Base-by-base conservation (phyloP, 129 eudicot species). In the Chrysanthemum seticuspe region DNA sequence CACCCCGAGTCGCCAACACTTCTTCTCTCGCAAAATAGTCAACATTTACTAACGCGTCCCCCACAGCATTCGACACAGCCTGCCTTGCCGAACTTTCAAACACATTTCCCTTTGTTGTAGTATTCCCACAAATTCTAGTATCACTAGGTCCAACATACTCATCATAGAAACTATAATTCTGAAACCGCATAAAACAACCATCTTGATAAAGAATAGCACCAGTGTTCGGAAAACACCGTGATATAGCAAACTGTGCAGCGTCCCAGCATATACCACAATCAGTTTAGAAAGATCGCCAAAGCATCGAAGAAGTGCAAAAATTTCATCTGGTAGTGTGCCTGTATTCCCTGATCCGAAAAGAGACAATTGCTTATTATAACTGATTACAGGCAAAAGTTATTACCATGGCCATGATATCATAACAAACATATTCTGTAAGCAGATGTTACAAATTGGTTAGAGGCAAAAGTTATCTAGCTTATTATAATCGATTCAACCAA, bases 221-320 rank as follows among this genome's bases (percentile, higher is more conserved):
- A 18, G 74, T 84, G 50, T 36, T 16, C n/a, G 96, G 97, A 51
- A 75, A 88, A 67, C 96, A 91, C 56, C 80, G 84, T n/a, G 97
- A 91, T 27, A 86, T 78, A 47, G 70, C 55, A 44, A 84, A 86
- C 15, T 91, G 89, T 6, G 97, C 93, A 13, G 85, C 75, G 12
- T 90, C 90, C 62, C 82, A 86, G 83, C 96, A 91, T 53, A 86
- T 36, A 27, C 84, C 85, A 67, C 97, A 91, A 61, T 91, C 91
- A 13, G 70, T 80, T 49, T 68, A 6, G 89, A 79, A 51, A 91
- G 93, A 74, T 88, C 97, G 8, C 89, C 93, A 50, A 88, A 86
- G 80, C 97, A 91, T 68, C 88, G 97, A 34, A 85, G 74, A 40
- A 91, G 76, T 14, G 83, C 90, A 51, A 67, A 86, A 56, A 57